Evolutionary conservation across 1,284 basidiomycete genomes (phyloP).

Genomic region (Ganoderma lucidum): DNA sequence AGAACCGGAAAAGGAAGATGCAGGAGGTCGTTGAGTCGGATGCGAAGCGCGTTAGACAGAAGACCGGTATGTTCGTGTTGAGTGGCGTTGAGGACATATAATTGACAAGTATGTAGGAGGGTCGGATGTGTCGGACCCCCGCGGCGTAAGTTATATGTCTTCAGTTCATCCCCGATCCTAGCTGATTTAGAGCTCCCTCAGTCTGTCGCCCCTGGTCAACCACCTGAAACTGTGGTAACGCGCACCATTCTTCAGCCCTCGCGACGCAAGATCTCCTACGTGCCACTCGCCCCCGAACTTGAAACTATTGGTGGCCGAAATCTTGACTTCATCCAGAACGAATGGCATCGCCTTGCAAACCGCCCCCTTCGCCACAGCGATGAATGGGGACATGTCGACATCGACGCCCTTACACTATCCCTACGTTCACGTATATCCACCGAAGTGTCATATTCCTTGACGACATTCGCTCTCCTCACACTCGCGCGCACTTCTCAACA

Average conservation of each 20-base stretch:
- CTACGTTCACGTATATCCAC: conserved; percentile 85
- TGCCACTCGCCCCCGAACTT: conserved; percentile 81
- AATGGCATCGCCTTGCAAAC: conserved; percentile 58
- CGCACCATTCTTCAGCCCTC: conserved; percentile 40
- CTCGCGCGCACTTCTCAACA: conserved; percentile 65
- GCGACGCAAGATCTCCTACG: conserved; percentile 91
- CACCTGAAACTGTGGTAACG: conserved; percentile 22
- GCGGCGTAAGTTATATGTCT: conserved; percentile 35
- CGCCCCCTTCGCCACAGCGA: conserved; percentile 73
- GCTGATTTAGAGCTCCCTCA: conserved; percentile 15
- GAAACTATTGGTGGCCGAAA: conserved; percentile 90
- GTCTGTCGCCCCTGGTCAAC: conserved; percentile 33
- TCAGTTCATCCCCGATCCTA: background rate
- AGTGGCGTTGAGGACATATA: conserved; percentile 6
- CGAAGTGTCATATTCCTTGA: conserved; percentile 91
- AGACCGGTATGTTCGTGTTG: conserved; percentile 59
- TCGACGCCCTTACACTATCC: conserved; percentile 90
- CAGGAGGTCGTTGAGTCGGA: conserved; percentile 67
- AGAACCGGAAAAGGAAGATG: conserved; percentile 73
- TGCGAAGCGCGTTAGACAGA: conserved; percentile 71
- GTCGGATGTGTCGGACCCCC: conserved; percentile 39
- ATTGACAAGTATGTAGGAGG: conserved; percentile 27
- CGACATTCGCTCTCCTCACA: conserved; percentile 88
- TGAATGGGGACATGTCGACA: conserved; percentile 89
- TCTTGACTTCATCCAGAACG: conserved; percentile 72